A percentile compares a stretch with the other conserved stretches of the same genome.
phyloP scores from a whole-genome alignment of 805 yeast genomes.

The Cyberlindnera nakhonratchasimensis region DNA sequence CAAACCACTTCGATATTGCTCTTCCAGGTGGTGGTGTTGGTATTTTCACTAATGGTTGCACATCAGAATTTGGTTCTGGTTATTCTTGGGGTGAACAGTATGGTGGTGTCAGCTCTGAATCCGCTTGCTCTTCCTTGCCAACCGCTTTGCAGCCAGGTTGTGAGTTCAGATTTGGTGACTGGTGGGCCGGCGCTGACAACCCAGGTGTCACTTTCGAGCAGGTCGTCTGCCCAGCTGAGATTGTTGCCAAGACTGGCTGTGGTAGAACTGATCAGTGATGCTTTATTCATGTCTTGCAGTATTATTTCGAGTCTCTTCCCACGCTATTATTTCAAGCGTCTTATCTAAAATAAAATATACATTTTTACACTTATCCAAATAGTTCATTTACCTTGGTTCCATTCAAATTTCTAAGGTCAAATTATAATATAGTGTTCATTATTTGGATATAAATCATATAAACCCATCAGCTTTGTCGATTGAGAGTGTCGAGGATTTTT shows the following conservation, averaged over 20 bases:
- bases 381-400: too few relatives aligned
- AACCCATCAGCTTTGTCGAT: background rate
- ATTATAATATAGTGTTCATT: background rate
- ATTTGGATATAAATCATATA: background rate
- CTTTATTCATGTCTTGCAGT: background rate
- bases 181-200: slow-evolving; percentile 17
- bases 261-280: slow-evolving; percentile 15
- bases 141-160: slow-evolving; percentile 11
- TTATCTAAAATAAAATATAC: too few relatives aligned
- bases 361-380: too few relatives aligned
- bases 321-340: too few relatives aligned
- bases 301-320: background rate
- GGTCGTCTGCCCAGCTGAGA: slow-evolving; percentile 16
- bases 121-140: slow-evolving; percentile 11
- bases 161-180: slow-evolving; percentile 16
- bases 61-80: slow-evolving; percentile 13
- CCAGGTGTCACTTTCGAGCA: slow-evolving; percentile 17
- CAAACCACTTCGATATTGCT: slow-evolving; percentile 17
- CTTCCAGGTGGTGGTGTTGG: slow-evolving; percentile 18
- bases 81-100: slow-evolving; percentile 15
- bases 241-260: slow-evolving; percentile 14
- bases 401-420: background rate
- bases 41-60: slow-evolving; percentile 11
- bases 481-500: slow-evolving; percentile 5
- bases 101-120: slow-evolving; percentile 14